Percentiles rank a stretch among this genome's conserved stretches.
Conservation (phyloP, 257 asterid genomes). For the Solanum chaucha region DNA sequence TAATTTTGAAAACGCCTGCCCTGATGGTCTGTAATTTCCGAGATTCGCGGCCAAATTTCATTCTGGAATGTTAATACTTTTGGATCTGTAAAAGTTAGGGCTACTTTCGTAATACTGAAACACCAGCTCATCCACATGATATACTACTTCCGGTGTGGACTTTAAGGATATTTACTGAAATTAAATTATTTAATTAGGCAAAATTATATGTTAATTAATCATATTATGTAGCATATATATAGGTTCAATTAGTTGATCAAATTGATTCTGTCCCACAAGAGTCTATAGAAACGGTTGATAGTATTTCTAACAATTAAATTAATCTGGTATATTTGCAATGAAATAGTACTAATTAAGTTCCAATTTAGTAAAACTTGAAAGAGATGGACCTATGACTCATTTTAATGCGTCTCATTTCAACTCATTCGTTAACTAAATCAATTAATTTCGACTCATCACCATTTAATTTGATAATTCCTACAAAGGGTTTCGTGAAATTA, state of each 20-base stretch:
- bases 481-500: neutral
- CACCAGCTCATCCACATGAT: neutral
- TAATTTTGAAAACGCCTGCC: neutral
- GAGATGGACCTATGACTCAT: neutral
- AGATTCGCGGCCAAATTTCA: neutral
- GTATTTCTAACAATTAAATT: neutral
- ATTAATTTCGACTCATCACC: too few species aligned
- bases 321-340: neutral
- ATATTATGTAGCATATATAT: too few species aligned
- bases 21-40: neutral
- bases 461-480: too few species aligned
- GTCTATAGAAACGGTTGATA: neutral
- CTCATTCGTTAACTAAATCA: neutral
- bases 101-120: neutral
- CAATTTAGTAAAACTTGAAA: neutral
- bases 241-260: neutral
- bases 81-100: neutral
- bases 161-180: neutral
- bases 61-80: neutral
- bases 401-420: neutral
- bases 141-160: too few species aligned
- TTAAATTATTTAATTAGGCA: too few species aligned
- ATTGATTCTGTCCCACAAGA: neutral
- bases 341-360: neutral
- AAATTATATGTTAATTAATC: neutral